These are phyloP conservation scores for Colletotrichum lupini DNA, from an alignment of 2,329 filamentous ascomycete genomes.

Conservation along the genomic window DNA sequence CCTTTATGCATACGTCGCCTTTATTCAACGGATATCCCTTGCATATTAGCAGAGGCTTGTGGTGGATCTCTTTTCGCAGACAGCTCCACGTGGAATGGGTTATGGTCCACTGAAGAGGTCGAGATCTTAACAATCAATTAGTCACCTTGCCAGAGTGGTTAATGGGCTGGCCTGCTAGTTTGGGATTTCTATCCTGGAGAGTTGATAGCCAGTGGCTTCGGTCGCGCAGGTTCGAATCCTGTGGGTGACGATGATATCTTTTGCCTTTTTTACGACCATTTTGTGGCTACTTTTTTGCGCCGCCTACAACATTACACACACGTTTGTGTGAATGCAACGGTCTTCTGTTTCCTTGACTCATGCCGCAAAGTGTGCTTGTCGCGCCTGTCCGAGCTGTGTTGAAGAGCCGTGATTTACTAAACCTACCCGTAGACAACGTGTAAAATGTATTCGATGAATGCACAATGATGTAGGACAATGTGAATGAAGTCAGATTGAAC, in stretches of 20 bases:
- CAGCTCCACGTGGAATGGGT: no score
- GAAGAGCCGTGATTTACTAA: background rate
- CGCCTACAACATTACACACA: no score
- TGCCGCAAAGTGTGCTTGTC: background rate
- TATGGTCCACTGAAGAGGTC: rapidly evolving
- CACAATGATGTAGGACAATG: background rate
- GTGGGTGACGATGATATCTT: slow-evolving; percentile 18
- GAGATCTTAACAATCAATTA: rapidly evolving
- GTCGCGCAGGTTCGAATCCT: slow-evolving; percentile 36
- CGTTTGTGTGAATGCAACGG: background rate
- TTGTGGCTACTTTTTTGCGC: no score
- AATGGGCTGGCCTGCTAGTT: slow-evolving; percentile 35
- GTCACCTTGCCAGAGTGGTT: slow-evolving; percentile 36
- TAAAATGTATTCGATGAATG: background rate
- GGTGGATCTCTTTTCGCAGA: background rate
- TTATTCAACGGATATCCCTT: background rate
- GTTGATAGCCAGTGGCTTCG: slow-evolving; percentile 33
- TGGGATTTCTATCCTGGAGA: background rate
- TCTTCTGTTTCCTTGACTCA: background rate
- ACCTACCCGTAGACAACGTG: background rate
- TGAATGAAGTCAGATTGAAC: background rate
- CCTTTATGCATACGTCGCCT: background rate
- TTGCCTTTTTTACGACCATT: background rate
- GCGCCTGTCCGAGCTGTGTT: background rate
- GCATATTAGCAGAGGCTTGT: background rate